Percentiles rank a stretch among this genome's conserved stretches.
Evolutionary conservation across 306 rosid genomes (phyloP).

Genomic region (Vicia villosa): DNA sequence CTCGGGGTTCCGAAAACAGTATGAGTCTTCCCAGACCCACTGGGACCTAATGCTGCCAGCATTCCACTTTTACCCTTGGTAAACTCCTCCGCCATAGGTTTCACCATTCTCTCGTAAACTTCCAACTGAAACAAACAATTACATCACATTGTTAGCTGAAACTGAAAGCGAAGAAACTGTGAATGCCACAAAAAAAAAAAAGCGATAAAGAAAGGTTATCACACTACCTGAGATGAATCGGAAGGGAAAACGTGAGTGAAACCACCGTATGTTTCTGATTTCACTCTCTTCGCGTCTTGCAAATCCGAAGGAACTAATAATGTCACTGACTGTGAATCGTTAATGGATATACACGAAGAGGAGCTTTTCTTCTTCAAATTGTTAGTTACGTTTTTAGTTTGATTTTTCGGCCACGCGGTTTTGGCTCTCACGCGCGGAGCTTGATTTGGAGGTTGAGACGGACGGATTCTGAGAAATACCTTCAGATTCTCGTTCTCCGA

Average conservation of each 20-base stretch:
- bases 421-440: slow-evolving; percentile 46
- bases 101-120: slow-evolving; percentile 74
- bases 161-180: background rate
- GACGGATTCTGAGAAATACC: slow-evolving; percentile 76
- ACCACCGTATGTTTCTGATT: slow-evolving; percentile 82
- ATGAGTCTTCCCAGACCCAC: slow-evolving; percentile 93
- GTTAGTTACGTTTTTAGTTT: slow-evolving; percentile 44
- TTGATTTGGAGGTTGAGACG: slow-evolving; percentile 44
- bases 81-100: slow-evolving; percentile 79
- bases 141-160: slow-evolving; percentile 10
- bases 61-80: slow-evolving; percentile 77
- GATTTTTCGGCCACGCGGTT: slow-evolving; percentile 77
- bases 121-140: slow-evolving; percentile 44
- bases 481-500: slow-evolving; percentile 46
- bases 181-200: background rate
- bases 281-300: slow-evolving; percentile 65
- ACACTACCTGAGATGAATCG: slow-evolving; percentile 70
- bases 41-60: slow-evolving; percentile 90
- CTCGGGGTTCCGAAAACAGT: slow-evolving; percentile 77
- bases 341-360: slow-evolving; percentile 50
- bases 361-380: slow-evolving; percentile 45
- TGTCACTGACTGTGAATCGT: slow-evolving; percentile 67
- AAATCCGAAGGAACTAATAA: slow-evolving; percentile 50
- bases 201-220: background rate
- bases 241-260: slow-evolving; percentile 76